Percentiles rank a stretch among this genome's conserved stretches.
phyloP scores from a whole-genome alignment of 768 basidiomycete genomes.

The Infundibulicybe gibba region DNA sequence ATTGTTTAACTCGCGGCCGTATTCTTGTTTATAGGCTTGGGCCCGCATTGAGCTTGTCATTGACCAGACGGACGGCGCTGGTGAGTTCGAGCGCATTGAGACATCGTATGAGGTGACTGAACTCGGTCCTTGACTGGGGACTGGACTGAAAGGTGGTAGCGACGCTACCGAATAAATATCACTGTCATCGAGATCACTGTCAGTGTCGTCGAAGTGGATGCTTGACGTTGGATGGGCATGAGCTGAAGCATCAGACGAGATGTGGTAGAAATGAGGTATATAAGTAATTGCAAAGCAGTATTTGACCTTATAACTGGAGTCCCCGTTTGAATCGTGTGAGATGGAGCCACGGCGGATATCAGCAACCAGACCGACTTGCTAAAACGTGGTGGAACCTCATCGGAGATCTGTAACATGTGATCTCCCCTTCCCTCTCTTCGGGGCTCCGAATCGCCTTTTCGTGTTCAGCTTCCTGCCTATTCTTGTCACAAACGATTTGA shows the following conservation, averaged over 20 bases:
- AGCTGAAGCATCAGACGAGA: not conserved
- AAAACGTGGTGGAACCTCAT: no score
- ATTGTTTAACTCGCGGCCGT: constrained; percentile 68
- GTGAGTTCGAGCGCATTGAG: constrained; percentile 64
- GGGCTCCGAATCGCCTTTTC: no score
- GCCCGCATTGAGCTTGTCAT: constrained; percentile 61
- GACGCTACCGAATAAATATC: constrained; percentile 43
- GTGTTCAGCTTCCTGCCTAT: no score
- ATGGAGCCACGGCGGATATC: no score
- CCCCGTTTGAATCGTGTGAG: no score
- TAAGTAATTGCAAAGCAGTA: no score
- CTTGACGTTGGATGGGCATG: constrained; percentile 4
- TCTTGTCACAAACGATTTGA: no score
- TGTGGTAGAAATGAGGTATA: no score
- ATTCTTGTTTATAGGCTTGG: constrained; percentile 59
- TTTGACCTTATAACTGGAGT: no score
- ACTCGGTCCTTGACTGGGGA: constrained; percentile 33
- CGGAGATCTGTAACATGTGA: no score
- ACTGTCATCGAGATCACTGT: constrained; percentile 43
- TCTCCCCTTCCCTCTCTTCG: no score
- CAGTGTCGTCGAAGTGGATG: constrained; percentile 11
- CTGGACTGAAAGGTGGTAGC: constrained; percentile 30
- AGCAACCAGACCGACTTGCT: no score
- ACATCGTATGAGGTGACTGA: constrained; percentile 56
- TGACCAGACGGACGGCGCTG: constrained; percentile 66